phyloP scores from a whole-genome alignment of 2,329 filamentous ascomycete species.

The Xylariaceae sp. region DNA sequence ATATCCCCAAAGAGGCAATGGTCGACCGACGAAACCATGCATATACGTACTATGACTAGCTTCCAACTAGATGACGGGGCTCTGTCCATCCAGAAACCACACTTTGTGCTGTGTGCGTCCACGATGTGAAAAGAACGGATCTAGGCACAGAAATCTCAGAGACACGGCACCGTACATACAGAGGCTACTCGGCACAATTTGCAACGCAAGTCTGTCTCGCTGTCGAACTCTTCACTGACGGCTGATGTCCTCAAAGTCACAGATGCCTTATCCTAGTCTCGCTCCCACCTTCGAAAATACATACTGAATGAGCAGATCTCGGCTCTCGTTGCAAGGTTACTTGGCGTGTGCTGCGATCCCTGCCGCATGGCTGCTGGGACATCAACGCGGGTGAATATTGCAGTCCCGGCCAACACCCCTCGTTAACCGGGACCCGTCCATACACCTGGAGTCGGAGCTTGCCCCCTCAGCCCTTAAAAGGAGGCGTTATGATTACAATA shows the following conservation, averaged over 20 bases:
- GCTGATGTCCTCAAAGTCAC: no score
- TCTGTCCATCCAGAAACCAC: not conserved
- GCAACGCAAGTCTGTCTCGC: no score
- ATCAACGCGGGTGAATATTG: conserved; percentile 24
- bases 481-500: conserved; percentile 35
- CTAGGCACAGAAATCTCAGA: no score
- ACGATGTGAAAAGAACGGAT: no score
- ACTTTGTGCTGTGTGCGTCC: no score
- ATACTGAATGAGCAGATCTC: conserved; percentile 29
- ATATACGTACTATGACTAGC: conserved; percentile 10
- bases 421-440: conserved; percentile 22
- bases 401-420: conserved; percentile 21
- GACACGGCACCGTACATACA: no score
- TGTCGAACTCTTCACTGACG: no score
- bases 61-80: conserved; percentile 2
- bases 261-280: no score
- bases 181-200: no score
- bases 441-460: conserved; percentile 37
- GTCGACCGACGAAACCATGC: conserved; percentile 28
- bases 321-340: conserved; percentile 16
- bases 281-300: conserved; percentile 25
- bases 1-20: conserved; percentile 29
- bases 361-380: conserved; percentile 23
- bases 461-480: conserved; percentile 34
- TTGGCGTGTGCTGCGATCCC: conserved; percentile 16